These are phyloP conservation scores for Chlorella ohadii DNA, from an alignment of 139 green algal genomes.

Conservation along the genomic window DNA sequence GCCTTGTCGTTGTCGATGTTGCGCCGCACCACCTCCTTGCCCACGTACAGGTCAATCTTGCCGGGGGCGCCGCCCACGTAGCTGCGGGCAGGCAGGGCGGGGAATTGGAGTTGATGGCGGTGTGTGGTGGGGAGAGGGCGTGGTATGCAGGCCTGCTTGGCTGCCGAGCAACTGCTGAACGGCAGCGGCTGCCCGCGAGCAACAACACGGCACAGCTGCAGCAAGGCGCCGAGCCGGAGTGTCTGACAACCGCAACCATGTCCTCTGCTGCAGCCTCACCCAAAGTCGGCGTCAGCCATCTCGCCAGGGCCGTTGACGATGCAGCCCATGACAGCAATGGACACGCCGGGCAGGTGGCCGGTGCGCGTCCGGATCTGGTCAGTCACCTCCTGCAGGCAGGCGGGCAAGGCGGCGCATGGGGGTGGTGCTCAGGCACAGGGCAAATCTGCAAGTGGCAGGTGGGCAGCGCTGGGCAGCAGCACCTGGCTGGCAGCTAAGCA, in stretches of 20 bases:
- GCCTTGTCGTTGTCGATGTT: conserved; percentile 89
- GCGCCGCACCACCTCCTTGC: conserved; percentile 96
- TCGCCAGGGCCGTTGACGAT: conserved; percentile 99
- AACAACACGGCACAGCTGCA: too few relatives aligned
- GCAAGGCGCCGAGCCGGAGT: too few relatives aligned
- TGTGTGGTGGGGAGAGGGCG: too few relatives aligned
- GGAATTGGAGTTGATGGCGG: not conserved
- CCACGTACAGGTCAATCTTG: conserved; percentile 99
- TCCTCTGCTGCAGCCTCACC: too few relatives aligned
- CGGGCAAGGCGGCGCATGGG: not conserved
- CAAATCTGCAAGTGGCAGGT: not conserved
- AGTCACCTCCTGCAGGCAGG: conserved; percentile 92
- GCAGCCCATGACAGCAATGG: conserved; percentile 99
- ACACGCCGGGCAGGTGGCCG: conserved; percentile 94
- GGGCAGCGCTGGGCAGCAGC: too few relatives aligned
- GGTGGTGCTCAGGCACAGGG: not conserved
- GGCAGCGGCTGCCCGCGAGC: too few relatives aligned
- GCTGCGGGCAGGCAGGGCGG: conserved; percentile 23
- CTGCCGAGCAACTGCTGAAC: too few relatives aligned
- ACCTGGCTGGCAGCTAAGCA: too few relatives aligned
- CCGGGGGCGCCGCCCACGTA: conserved; percentile 87
- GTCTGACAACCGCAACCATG: too few relatives aligned
- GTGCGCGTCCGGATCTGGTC: conserved; percentile 93
- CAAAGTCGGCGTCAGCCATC: conserved; percentile 99
- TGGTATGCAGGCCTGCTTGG: too few relatives aligned